Evolutionary conservation across 345 rosid species (phyloP), one percentile per base, ranked within the genome.

Genomic region (Microthlaspi erraticum): DNA sequence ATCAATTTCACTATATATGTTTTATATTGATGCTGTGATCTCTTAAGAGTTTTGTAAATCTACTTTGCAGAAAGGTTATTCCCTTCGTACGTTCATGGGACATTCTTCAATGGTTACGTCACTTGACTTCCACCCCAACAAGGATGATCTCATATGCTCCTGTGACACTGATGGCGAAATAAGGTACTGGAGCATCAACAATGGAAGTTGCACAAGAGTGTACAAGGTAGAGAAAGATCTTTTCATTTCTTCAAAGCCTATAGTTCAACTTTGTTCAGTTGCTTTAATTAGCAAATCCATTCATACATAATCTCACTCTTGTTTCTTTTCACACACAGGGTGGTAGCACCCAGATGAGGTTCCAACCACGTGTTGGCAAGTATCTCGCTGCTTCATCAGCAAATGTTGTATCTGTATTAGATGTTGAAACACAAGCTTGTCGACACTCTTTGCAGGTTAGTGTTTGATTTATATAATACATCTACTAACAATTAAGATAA

Each of bases 141-240:
- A 87, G 56, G 92, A 89, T 33, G 99, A 94, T 59, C 96, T 91
- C 70, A 84, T 94, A 77, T 89, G 99, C 78, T 94, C 99, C 43
- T 91, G 99, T 75, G 98, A 92, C 72, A 81, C 80, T 48, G 85
- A 88, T 74, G 95, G 96, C 46, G 98, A 89, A 76, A 94, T 92
- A 80, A 79, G 99, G 57, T 94, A 89, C 61, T 94, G 98, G 99
- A 89, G 96, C 70, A 83, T 94, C 52, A 89, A 78, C 33, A 85
- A 89, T 18, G 99, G 97, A 76, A 87, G 82, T 81, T 87, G 88
- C 82, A 46, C 82, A 37, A 74, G 88, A 78, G 85, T 83, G 52
- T 94, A 80, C 84, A 92, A 88, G 97, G 99, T 94, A 86, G 64
- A 26, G 29, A 86, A 62, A 26, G 29, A 66, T 62, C 8, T 48